Base-by-base conservation (phyloP, 2,329 filamentous ascomycete genomes). In the Sclerotinia borealis region DNA sequence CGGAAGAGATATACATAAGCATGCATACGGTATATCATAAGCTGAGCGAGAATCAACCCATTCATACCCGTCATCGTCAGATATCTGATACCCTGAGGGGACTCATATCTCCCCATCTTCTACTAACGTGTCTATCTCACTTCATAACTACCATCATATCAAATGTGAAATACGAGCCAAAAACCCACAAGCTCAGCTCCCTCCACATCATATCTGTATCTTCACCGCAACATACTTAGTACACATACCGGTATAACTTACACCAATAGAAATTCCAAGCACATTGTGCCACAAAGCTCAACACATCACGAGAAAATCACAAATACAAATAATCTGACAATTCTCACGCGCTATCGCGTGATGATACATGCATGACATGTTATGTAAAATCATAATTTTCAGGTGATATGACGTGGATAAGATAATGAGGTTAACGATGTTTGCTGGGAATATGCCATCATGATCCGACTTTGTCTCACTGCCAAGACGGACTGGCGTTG, bases 381-480 rank as follows among this genome's bases (percentile, higher is more conserved):
- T n/a, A 36, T 25, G 54, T 36, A 25, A 36, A 6, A 15, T 11
- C 3, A n/a, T n/a, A 0, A 10, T 34, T 29, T 25, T 31, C 39
- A 34, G 54, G 13, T 58, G 39, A 36, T 45, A 29, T 41, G 39
- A 8, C n/a, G 54, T 22, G 29, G 39, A 45, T 58, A n/a, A n/a
- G n/a, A n/a, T 36, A 47, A n/a, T 58, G 29, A 58, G n/a, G 4
- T 58, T 34, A 27, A 31, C 3, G n/a, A 47, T 34, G 13, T 17
- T 31, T 25, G 19, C 2, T 43, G 25, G 39, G 37, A 27, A 34
- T 11, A 31, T 56, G 52, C n/a, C 29, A 41, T 25, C 39, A 58
- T 58, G 39, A n/a, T 58, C 54, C 34, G n/a, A 58, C 41, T 31
- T 58, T n/a, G n/a, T 43, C 54, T 58, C 22, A 58, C 54, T 31